These are phyloP conservation scores for Pestalotiopsis sp. DNA, from an alignment of 2,329 filamentous ascomycete genomes.

Conservation along the genomic window DNA sequence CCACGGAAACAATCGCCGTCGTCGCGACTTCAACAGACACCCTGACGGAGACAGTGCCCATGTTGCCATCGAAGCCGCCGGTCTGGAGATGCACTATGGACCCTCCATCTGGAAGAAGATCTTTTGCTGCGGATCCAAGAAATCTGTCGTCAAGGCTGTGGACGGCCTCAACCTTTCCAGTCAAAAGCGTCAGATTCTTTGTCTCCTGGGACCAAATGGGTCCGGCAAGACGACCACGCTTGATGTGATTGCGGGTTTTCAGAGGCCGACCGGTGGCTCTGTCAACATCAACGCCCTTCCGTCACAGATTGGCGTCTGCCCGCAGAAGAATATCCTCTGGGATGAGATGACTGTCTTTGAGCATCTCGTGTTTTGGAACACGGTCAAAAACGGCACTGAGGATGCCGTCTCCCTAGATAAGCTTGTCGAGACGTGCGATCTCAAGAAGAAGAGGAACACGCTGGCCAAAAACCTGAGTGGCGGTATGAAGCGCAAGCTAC, in stretches of 20 bases:
- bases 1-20: constrained; percentile 37
- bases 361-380: constrained; percentile 71
- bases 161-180: constrained; percentile 62
- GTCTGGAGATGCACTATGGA: constrained; percentile 35
- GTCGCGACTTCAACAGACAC: constrained; percentile 23
- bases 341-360: constrained; percentile 72
- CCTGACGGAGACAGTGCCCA: constrained; percentile 21
- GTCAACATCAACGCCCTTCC: constrained; percentile 58
- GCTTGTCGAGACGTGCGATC: constrained; percentile 65
- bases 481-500: constrained; percentile 76
- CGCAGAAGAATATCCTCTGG: constrained; percentile 79
- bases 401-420: constrained; percentile 48
- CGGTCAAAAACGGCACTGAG: constrained; percentile 59
- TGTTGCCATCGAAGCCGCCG: constrained; percentile 22
- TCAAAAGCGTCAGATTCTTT: constrained; percentile 63
- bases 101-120: constrained; percentile 30
- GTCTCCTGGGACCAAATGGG: constrained; percentile 70
- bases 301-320: constrained; percentile 63
- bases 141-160: constrained; percentile 51
- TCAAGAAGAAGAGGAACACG: constrained; percentile 64
- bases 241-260: constrained; percentile 68
- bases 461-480: constrained; percentile 69
- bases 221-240: constrained; percentile 73
- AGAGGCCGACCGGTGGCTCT: constrained; percentile 59
- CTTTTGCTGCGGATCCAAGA: constrained; percentile 25